These are phyloP conservation scores for Silybum marianum DNA, from an alignment of 129 eudicot genomes.

Conservation along the genomic window DNA sequence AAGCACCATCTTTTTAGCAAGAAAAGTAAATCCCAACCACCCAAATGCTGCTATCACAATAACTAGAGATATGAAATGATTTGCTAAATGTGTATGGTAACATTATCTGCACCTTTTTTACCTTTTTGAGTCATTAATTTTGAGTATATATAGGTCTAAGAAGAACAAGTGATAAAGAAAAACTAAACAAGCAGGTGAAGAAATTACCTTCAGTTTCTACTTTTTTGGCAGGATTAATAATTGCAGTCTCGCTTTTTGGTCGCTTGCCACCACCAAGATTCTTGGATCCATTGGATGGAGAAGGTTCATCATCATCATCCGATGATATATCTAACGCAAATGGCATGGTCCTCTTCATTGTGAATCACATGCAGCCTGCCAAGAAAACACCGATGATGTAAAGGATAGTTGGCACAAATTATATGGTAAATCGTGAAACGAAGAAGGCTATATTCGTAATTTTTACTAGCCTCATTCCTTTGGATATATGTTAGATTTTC, in stretches of 20 bases:
- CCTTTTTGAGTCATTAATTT: neutral
- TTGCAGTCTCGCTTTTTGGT: constrained; percentile 14
- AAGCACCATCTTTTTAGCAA: no score
- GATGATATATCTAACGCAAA: constrained; percentile 53
- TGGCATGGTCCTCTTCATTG: constrained; percentile 49
- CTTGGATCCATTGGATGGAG: constrained; percentile 52
- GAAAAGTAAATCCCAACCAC: neutral
- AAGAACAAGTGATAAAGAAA: neutral
- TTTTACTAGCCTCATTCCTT: neutral
- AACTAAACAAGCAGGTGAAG: neutral
- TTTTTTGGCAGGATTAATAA: constrained; percentile 41
- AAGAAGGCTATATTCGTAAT: no score
- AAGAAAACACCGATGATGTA: neutral
- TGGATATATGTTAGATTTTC: no score
- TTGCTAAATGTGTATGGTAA: neutral
- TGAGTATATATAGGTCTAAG: neutral
- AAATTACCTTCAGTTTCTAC: constrained; percentile 49
- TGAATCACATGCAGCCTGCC: constrained; percentile 31
- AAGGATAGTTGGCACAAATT: neutral
- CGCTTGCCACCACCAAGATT: constrained; percentile 30
- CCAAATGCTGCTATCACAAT: neutral
- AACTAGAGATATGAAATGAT: neutral
- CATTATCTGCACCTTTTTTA: neutral
- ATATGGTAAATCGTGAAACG: neutral
- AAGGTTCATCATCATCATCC: constrained; percentile 49